Evolutionary conservation across 2,329 filamentous ascomycete species (phyloP).

Genomic region (Harringtonia lauricola): DNA sequence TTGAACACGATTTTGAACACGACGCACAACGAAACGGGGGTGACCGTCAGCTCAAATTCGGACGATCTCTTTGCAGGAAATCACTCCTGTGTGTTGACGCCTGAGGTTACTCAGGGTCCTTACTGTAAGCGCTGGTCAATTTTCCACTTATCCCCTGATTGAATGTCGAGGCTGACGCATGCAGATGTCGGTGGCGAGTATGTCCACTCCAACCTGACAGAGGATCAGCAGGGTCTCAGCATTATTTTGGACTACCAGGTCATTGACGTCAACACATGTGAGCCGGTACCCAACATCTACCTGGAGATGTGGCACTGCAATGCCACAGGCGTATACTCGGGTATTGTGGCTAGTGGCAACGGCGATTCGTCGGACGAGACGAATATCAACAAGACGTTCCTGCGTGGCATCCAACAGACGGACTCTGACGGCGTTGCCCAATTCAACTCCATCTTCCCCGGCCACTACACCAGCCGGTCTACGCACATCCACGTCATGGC

Average conservation of each 20-base stretch:
- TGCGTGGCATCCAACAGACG: conserved; percentile 31
- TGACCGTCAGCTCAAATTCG: conserved; percentile 21
- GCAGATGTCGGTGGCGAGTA: conserved; percentile 35
- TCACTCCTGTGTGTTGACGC: conserved; percentile 36
- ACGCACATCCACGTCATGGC: conserved; percentile 25
- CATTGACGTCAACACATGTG: conserved; percentile 41
- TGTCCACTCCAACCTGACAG: conserved; percentile 34
- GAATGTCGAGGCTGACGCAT: too few species aligned
- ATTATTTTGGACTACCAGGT: conserved; percentile 41
- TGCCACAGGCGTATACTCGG: conserved; percentile 28
- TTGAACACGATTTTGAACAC: not conserved
- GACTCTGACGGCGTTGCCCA: conserved; percentile 27
- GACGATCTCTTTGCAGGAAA: conserved; percentile 28
- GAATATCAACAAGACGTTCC: conserved; percentile 27
- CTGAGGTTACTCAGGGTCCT: conserved; percentile 41
- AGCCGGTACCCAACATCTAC: conserved; percentile 33
- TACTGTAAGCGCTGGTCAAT: conserved; percentile 24
- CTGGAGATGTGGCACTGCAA: conserved; percentile 42
- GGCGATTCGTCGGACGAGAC: conserved; percentile 16
- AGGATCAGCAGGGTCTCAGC: conserved; percentile 34
- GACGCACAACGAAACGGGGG: conserved; percentile 22
- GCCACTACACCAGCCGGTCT: conserved; percentile 30
- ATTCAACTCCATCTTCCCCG: conserved; percentile 31
- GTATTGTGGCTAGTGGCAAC: conserved; percentile 20
- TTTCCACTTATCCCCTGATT: not conserved